Base-by-base conservation (phyloP, 208 protist genomes). In the Leishmania tropica region DNA sequence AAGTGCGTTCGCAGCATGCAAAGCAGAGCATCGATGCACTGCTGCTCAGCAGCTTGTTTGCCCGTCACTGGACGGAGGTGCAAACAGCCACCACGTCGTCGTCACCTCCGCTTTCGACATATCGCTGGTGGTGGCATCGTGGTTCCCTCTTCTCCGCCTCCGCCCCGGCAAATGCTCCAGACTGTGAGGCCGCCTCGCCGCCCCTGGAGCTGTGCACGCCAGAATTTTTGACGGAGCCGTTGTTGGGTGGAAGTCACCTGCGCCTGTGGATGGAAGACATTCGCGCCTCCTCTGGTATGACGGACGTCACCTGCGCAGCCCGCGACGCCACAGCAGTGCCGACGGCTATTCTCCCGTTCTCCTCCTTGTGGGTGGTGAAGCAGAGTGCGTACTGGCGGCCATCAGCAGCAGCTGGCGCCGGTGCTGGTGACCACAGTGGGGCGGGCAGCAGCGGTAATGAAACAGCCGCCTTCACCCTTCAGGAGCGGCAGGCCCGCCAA, bases 401-500 rank as follows among this genome's bases (percentile, higher is more conserved):
- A 17, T 56, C 72, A 2, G 8, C 75, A 15, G n/a, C 51, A 35
- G 13, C 62, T 47, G 53, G 35, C 5, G 47, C 47, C 11, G 48
- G 58, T 78, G 56, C 19, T 62, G 10, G 11, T 17, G 35, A 64
- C 45, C 47, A n/a, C 51, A 56, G 47, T 42, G 73, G 73, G 13
- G 47, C 31, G 35, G 17, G 35, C 73, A 62, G 48, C 73, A 76
- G 11, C 51, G 8, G 47, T 56, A 51, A 62, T 24, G 37, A 35
- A 78, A 78, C 56, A 31, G 7, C 56, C 17, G 1, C 83, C 35
- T 79, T 87, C 21, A 93, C 91, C 1, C 78, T 95, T 48, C 94
- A 97, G 54, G 92, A 94, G 74, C 94, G 94, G n/a, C 83, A 82
- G 28, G 89, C 90, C 8, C 85, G 92, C 40, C 85, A 91, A 42